phyloP scores from a whole-genome alignment of 441 rosid genomes.

The Dalechampia spathulata region DNA sequence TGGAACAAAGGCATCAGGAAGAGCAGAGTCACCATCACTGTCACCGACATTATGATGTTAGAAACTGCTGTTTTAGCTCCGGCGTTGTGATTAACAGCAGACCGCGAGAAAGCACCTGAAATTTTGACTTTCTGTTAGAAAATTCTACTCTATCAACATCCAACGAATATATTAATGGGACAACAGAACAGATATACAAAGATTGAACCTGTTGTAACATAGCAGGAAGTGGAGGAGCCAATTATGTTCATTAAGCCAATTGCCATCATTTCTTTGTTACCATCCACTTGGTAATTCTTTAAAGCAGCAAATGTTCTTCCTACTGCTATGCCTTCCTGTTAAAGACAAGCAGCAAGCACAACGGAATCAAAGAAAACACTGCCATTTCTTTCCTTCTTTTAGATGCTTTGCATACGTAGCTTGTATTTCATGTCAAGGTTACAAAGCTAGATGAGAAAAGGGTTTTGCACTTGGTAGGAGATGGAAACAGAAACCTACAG shows the following conservation, averaged over 20 bases:
- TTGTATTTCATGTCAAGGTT: too few relatives aligned
- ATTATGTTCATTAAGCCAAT: constrained; percentile 89
- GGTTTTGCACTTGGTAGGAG: background rate
- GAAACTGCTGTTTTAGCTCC: constrained; percentile 92
- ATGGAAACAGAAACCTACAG: constrained; percentile 32
- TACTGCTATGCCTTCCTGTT: constrained; percentile 95
- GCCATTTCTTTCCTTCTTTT: too few relatives aligned
- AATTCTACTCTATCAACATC: too few relatives aligned
- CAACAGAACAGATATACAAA: background rate
- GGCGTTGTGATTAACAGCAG: constrained; percentile 88
- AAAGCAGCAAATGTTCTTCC: constrained; percentile 92
- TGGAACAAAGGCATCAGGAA: constrained; percentile 88
- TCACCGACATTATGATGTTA: constrained; percentile 76
- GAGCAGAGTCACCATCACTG: constrained; percentile 85
- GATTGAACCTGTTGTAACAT: constrained; percentile 60
- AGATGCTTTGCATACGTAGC: too few relatives aligned
- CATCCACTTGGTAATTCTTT: constrained; percentile 86
- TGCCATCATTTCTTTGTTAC: constrained; percentile 98
- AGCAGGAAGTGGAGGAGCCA: constrained; percentile 92
- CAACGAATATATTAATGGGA: too few relatives aligned
- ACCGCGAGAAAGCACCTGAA: constrained; percentile 80
- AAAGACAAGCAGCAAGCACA: background rate
- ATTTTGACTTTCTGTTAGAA: background rate
- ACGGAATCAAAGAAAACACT: background rate
- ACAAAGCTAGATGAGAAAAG: too few relatives aligned